Evolutionary conservation across 192 early-diverging fungal species (phyloP), one percentile per base, ranked within the genome.

Genomic region (Coemansia sp.): DNA sequence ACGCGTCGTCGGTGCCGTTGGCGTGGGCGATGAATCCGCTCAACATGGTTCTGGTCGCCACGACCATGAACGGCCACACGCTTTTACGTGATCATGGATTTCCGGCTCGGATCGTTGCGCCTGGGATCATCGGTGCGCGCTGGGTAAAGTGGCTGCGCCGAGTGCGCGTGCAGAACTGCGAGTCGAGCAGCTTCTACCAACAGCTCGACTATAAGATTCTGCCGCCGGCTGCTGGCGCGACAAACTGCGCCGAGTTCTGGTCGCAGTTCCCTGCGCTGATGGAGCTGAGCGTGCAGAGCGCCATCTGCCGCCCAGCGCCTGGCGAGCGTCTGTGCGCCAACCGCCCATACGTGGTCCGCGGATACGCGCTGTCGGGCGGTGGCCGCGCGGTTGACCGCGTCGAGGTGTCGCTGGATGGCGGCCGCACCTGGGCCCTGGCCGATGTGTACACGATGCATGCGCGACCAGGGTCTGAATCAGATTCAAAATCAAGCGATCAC

Each of bases 41-140:
- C 36, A 83, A 83, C 51, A 91, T 93, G 67, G 83, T 93, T 20
- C 57, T 95, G 19, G 71, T 95, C 11, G 93, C 93, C 17, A 90
- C 88, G 22, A 82, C 83, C 65, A 90, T 91, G 87, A 95, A 95
- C 71, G 91, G 91, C 21, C 56, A 79, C 54, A 52, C 64, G 42
- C 78, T 95, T 28, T 57, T 87, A 0, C 88, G 89, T 34, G 93
- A 95, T 75, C 95, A 97, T 74, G 93, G 95, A 5, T 90, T 81
- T 64, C 95, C 95, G 3, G 62, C 93, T 9, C 90, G 95, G 14
- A 84, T 89, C n/a, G 86, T 97, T 37, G 87, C 95, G 5, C 94
- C 94, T 21, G 95, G 95, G 2, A 81, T 86, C 60, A 94, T 97
- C 36, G 95, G 93, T 15, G 95, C 93, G 1, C 85, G 95, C 34